Evolutionary conservation across 2,329 filamentous ascomycete species (phyloP).

Genomic region (Ascochyta clinopodiicola): DNA sequence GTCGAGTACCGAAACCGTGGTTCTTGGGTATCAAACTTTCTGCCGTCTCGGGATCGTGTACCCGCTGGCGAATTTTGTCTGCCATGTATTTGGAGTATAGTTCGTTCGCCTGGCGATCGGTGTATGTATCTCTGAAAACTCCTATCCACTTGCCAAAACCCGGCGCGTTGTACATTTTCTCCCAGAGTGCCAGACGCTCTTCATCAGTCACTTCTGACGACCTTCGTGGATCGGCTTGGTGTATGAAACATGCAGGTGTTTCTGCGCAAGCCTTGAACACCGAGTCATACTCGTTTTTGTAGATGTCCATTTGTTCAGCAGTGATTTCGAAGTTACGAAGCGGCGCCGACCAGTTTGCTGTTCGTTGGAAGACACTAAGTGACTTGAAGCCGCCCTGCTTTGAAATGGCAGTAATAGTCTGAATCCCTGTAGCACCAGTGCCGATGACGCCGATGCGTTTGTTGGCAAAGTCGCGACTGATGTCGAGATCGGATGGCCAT

Average conservation of each 20-base stretch:
- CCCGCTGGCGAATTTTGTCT: constrained; percentile 45
- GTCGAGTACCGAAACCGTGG: constrained; percentile 33
- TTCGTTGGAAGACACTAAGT: constrained; percentile 68
- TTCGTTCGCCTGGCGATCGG: constrained; percentile 33
- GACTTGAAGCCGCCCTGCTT: constrained; percentile 39
- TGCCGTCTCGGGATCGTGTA: constrained; percentile 52
- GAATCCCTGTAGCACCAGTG: constrained; percentile 65
- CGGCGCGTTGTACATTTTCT: constrained; percentile 25
- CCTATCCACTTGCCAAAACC: constrained; percentile 26
- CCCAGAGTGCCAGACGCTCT: constrained; percentile 24
- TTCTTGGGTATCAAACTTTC: constrained; percentile 51
- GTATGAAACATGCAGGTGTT: constrained; percentile 25
- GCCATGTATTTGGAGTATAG: constrained; percentile 37
- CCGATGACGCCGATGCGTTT: constrained; percentile 69
- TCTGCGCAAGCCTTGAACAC: constrained; percentile 23
- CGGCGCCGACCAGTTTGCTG: constrained; percentile 51
- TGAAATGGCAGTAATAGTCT: constrained; percentile 65
- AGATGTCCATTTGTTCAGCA: constrained; percentile 21
- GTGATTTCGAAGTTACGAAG: constrained; percentile 22
- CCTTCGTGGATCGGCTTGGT: constrained; percentile 18
- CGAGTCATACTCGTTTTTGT: constrained; percentile 15
- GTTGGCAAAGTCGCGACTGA: constrained; percentile 51
- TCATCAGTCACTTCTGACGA: constrained; percentile 17
- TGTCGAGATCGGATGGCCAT: constrained; percentile 60
- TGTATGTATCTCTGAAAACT: constrained; percentile 25